These are phyloP conservation scores for Trichoderma polysporum DNA, from an alignment of 2,329 filamentous ascomycete species.

Conservation along the genomic window DNA sequence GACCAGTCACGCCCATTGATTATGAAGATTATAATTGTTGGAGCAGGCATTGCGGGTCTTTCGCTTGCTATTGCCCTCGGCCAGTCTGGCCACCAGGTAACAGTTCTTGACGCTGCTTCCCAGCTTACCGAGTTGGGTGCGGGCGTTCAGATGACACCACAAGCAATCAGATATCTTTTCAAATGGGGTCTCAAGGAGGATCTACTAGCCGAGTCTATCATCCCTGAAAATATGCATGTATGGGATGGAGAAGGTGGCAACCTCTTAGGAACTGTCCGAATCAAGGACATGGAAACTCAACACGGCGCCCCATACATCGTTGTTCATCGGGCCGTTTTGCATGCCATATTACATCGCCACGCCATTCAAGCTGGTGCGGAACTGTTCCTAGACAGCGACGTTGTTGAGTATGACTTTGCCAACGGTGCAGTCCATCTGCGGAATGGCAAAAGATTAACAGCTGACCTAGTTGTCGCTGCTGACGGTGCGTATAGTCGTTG, in stretches of 20 bases:
- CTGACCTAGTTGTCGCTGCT: slow-evolving; percentile 38
- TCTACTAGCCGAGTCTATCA: slow-evolving; percentile 23
- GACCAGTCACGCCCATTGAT: not conserved
- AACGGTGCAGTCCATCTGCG: slow-evolving; percentile 25
- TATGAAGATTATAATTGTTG: slow-evolving; percentile 40
- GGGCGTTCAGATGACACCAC: slow-evolving; percentile 35
- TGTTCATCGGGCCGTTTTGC: slow-evolving; percentile 39
- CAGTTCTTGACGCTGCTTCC: slow-evolving; percentile 49
- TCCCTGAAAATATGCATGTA: slow-evolving; percentile 27
- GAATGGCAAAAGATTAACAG: slow-evolving; percentile 27
- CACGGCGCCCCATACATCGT: slow-evolving; percentile 37
- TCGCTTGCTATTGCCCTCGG: slow-evolving; percentile 40
- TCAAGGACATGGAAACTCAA: slow-evolving; percentile 26
- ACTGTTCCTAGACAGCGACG: slow-evolving; percentile 28
- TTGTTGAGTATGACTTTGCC: slow-evolving; percentile 27
- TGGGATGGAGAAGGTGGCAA: slow-evolving; percentile 29
- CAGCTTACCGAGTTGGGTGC: slow-evolving; percentile 42
- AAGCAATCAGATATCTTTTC: slow-evolving; percentile 33
- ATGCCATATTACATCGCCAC: slow-evolving; percentile 32
- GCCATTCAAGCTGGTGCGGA: slow-evolving; percentile 29
- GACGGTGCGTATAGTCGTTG: slow-evolving; percentile 30
- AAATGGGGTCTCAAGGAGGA: slow-evolving; percentile 32
- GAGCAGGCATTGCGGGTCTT: slow-evolving; percentile 47
- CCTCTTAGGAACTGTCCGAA: slow-evolving; percentile 24
- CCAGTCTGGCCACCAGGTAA: slow-evolving; percentile 44